phyloP scores from a whole-genome alignment of 192 early-diverging fungal species.

The Entomortierella chlamydospora region DNA sequence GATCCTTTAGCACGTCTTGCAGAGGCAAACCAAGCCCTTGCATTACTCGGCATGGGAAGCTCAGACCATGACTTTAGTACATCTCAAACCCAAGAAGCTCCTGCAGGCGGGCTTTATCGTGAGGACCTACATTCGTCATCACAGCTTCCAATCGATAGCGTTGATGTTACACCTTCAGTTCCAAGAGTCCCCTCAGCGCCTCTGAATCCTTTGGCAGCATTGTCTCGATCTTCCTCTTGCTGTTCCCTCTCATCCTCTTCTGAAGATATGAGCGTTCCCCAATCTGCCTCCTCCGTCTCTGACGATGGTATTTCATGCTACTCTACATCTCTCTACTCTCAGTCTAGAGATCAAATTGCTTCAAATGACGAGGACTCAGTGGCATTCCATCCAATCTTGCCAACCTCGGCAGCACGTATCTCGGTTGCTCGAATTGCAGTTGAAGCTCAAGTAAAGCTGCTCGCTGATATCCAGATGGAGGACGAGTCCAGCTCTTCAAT shows the following conservation, averaged over 20 bases:
- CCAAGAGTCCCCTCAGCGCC: conserved; percentile 19
- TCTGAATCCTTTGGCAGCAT: conserved; percentile 3
- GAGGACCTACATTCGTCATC: too few relatives aligned
- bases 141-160: neutral
- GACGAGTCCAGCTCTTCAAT: conserved; percentile 22
- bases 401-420: conserved; percentile 30
- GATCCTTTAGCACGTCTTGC: conserved; percentile 27
- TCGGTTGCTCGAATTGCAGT: conserved; percentile 31
- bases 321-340: conserved; percentile 16
- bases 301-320: conserved; percentile 7
- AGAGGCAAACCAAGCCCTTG: conserved; percentile 25
- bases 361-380: neutral
- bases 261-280: conserved; percentile 4
- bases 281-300: neutral
- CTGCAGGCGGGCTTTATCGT: too few relatives aligned
- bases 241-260: conserved; percentile 18
- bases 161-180: conserved; percentile 8
- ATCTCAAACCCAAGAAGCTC: neutral
- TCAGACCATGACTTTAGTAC: conserved; percentile 1
- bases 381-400: conserved; percentile 19
- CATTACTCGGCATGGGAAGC: conserved; percentile 2
- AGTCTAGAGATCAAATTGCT: neutral
- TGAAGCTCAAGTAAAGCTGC: neutral
- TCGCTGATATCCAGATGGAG: too few relatives aligned
- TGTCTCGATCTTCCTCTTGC: conserved; percentile 40